Evolutionary conservation across 1,139 yeast genomes (phyloP).

Genomic region (Debaryomycetaceae sp.): DNA sequence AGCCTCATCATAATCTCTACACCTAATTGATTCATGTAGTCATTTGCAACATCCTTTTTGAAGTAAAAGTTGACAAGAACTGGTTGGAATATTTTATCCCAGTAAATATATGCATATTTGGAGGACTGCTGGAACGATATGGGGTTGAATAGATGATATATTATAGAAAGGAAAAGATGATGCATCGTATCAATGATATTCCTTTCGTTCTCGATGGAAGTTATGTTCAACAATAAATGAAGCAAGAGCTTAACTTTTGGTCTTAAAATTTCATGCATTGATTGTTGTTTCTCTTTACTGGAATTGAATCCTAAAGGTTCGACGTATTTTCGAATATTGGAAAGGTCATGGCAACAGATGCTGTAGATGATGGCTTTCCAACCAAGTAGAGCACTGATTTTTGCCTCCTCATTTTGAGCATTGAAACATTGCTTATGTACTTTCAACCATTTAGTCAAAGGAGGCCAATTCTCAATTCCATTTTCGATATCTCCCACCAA

Average conservation of each 20-base stretch:
- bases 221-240: slow-evolving; percentile 24
- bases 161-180: slow-evolving; percentile 26
- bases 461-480: slow-evolving; percentile 33
- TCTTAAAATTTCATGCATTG: slow-evolving; percentile 18
- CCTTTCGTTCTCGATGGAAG: slow-evolving; percentile 17
- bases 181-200: slow-evolving; percentile 31
- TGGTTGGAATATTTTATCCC: slow-evolving; percentile 40
- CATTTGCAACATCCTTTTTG: slow-evolving; percentile 20
- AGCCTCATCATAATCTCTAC: slow-evolving; percentile 20
- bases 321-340: slow-evolving; percentile 17
- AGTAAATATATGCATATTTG: slow-evolving; percentile 29
- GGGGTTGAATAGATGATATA: slow-evolving; percentile 32
- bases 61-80: slow-evolving; percentile 32
- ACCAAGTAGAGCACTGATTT: slow-evolving; percentile 26
- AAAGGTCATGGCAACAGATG: slow-evolving; percentile 32
- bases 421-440: slow-evolving; percentile 31
- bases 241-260: slow-evolving; percentile 28
- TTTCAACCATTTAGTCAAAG: slow-evolving; percentile 31
- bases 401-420: slow-evolving; percentile 21
- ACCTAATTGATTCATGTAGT: slow-evolving; percentile 26
- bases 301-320: slow-evolving; percentile 14
- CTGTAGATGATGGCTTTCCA: slow-evolving; percentile 40
- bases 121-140: slow-evolving; percentile 15
- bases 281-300: slow-evolving; percentile 12
- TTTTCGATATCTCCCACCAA: slow-evolving; percentile 21